phyloP scores from a whole-genome alignment of 1,139 yeast species.

The Yarrowia galli region DNA sequence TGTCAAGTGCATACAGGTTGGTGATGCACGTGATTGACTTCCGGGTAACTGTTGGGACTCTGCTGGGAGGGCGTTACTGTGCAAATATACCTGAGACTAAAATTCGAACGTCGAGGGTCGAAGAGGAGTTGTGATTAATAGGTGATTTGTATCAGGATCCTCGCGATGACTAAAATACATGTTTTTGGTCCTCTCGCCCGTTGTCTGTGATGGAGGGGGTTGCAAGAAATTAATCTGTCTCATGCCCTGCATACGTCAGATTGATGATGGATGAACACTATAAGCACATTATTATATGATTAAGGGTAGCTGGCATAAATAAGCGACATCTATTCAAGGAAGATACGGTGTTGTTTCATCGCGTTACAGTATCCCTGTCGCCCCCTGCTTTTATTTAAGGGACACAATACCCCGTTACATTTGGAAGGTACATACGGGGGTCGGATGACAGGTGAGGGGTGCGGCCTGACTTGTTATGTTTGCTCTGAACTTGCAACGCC shows the following conservation, averaged over 20 bases:
- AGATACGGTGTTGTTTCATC: background rate
- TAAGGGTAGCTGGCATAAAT: background rate
- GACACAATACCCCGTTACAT: background rate
- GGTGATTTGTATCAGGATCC: no score
- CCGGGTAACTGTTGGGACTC: constrained; percentile 15
- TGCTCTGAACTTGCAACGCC: constrained; percentile 5
- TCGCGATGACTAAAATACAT: no score
- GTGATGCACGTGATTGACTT: constrained; percentile 24
- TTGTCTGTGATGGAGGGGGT: background rate
- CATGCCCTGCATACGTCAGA: constrained; percentile 30
- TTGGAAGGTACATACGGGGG: background rate
- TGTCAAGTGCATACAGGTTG: constrained; percentile 27
- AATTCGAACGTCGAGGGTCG: constrained; percentile 1
- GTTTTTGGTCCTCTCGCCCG: background rate
- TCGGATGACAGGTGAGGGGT: background rate
- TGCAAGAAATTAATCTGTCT: constrained; percentile 1
- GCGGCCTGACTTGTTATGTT: constrained; percentile 4
- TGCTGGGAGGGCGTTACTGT: background rate
- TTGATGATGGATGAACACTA: constrained; percentile 7
- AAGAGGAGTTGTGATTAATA: background rate
- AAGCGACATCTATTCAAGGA: background rate
- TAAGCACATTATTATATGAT: background rate
- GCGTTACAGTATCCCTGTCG: background rate
- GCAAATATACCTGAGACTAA: background rate
- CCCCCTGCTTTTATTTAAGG: background rate